Base-by-base conservation (phyloP, 805 yeast genomes). In the Yarrowia alimentaria region DNA sequence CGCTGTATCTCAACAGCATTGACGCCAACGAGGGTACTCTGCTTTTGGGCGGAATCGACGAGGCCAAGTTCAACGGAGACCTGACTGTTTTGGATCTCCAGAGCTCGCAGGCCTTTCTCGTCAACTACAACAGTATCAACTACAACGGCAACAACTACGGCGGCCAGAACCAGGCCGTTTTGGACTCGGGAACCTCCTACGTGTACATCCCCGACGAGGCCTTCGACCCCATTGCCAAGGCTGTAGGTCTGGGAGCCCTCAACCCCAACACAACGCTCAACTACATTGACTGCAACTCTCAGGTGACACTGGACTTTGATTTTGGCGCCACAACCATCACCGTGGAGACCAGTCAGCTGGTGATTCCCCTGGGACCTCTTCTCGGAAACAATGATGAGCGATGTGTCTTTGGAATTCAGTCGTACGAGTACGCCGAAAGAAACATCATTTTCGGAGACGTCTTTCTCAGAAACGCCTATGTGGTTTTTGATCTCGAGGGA, bases 401-500 rank as follows among this genome's bases (percentile, higher is more conserved):
- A n/a, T 60, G 65, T 29, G 51, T 54, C 5, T 51, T 67, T 28
- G 62, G 63, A 5, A 55, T 63, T n/a, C 21, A 10, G 14, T 11
- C 58, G 62, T 20, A 64, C 59, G 20, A 65, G 58, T 52, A 64
- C 58, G 19, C 34, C 57, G n/a, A 61, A 66, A 30, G 34, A 55
- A 53, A 21, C 25, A 26, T 10, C 28, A 53, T 21, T 40, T 17
- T 37, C 3, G 93, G 93, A 12, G 89, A 82, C 60, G 74, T 76
- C 38, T 76, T 84, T 60, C 65, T 85, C 56, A 71, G 85, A 51
- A 73, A 76, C 31, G 83, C 81, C 3, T 85, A 84, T 60, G 74
- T 77, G 19, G 87, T 81, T 9, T 81, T 74, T 62, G 86, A 85
- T 61, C 67, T 82, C 43, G 85, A 81, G 21, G 43, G 25, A 8